Conservation (phyloP, 495 filamentous ascomycete species). For the Tuber microsphaerosporum region DNA sequence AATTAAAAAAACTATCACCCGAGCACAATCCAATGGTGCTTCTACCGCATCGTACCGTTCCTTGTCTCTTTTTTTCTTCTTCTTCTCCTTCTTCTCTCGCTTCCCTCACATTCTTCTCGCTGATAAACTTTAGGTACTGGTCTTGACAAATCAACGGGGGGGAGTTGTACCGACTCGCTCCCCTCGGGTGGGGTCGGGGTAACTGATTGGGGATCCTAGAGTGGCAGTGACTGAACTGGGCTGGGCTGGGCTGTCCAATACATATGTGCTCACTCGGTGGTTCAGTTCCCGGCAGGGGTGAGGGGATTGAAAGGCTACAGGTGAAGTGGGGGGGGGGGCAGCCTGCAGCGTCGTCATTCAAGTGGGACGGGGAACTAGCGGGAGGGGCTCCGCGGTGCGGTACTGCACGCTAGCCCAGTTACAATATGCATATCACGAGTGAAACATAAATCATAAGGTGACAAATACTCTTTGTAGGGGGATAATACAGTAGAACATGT, state of each 20-base stretch:
- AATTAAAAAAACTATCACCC: background rate
- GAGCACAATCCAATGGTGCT: background rate
- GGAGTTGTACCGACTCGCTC: background rate
- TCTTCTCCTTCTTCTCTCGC: background rate
- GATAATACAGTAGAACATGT: background rate
- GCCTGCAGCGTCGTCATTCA: background rate
- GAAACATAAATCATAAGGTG: background rate
- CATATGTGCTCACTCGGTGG: background rate
- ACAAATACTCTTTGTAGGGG: background rate
- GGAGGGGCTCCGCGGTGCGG: background rate
- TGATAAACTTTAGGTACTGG: background rate
- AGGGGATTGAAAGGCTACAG: too few species aligned
- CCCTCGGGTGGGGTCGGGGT: background rate
- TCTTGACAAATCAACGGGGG: background rate
- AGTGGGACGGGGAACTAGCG: background rate
- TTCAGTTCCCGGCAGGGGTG: background rate
- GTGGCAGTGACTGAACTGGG: background rate
- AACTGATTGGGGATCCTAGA: background rate
- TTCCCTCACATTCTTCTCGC: background rate
- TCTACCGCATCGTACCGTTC: background rate
- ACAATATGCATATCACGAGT: background rate
- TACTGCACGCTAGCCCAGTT: background rate
- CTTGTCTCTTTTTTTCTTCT: background rate
- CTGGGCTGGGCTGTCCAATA: background rate
- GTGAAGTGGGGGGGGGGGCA: too few species aligned